These are phyloP conservation scores for Rhizoclosmatium globosum DNA, from an alignment of 192 early-diverging fungal genomes.

Conservation along the genomic window DNA sequence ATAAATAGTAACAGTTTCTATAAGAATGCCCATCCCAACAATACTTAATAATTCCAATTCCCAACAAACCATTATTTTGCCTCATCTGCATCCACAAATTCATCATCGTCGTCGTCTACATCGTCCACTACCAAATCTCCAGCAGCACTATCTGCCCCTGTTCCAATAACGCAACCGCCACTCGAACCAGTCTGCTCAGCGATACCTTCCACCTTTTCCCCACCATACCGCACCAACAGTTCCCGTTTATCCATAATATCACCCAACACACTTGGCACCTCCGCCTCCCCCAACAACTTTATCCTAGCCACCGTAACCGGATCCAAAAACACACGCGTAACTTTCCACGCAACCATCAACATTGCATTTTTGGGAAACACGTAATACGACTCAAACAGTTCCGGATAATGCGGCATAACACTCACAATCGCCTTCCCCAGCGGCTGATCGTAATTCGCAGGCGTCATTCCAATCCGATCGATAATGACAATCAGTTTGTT, in stretches of 20 bases:
- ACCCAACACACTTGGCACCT: constrained; percentile 13
- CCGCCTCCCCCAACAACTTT: constrained; percentile 23
- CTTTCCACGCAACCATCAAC: constrained; percentile 43
- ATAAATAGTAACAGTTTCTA: too few relatives aligned
- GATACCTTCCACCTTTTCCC: constrained; percentile 5
- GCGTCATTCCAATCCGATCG: constrained; percentile 38
- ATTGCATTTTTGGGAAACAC: constrained; percentile 42
- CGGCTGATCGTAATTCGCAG: constrained; percentile 39
- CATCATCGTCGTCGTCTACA: constrained; percentile 15
- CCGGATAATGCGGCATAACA: constrained; percentile 40
- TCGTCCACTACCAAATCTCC: neutral
- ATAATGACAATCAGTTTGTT: constrained; percentile 37
- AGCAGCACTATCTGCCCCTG: neutral
- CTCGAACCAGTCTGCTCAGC: neutral
- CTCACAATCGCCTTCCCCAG: constrained; percentile 37
- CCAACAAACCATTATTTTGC: neutral
- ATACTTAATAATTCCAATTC: too few relatives aligned
- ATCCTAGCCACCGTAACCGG: constrained; percentile 27
- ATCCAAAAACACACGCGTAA: constrained; percentile 44
- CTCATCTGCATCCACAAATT: constrained; percentile 22
- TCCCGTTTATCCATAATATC: constrained; percentile 21
- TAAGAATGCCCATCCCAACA: too few relatives aligned
- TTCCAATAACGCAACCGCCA: neutral
- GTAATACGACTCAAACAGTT: constrained; percentile 36
- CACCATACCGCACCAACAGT: constrained; percentile 25